These are phyloP conservation scores for Zygosaccharomyces sapae DNA, from an alignment of 1,139 yeast species.

Conservation along the genomic window DNA sequence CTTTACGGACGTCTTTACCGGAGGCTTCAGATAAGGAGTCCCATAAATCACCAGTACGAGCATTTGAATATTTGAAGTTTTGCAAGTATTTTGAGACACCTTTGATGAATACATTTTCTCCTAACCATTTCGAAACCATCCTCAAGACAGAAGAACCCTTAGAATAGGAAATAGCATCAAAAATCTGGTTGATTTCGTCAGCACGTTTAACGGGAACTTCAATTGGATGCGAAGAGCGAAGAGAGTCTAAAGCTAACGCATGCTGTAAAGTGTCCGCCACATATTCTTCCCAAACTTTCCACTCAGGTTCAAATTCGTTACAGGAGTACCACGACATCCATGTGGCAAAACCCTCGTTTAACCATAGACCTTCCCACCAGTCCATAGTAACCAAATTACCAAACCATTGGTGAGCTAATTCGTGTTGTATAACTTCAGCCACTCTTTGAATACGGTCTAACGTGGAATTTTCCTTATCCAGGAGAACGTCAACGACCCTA, in stretches of 20 bases:
- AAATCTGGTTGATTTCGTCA: slow-evolving; percentile 80
- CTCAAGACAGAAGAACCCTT: slow-evolving; percentile 78
- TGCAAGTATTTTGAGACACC: slow-evolving; percentile 75
- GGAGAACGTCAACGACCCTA: slow-evolving; percentile 71
- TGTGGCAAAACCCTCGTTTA: slow-evolving; percentile 89
- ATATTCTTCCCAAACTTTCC: slow-evolving; percentile 79
- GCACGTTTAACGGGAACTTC: slow-evolving; percentile 81
- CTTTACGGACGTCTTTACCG: slow-evolving; percentile 64
- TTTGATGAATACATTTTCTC: slow-evolving; percentile 67
- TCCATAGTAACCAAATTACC: slow-evolving; percentile 91
- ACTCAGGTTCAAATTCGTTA: slow-evolving; percentile 73
- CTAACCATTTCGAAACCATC: slow-evolving; percentile 74
- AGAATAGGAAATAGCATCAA: slow-evolving; percentile 78
- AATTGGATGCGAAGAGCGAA: slow-evolving; percentile 80
- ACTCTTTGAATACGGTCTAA: slow-evolving; percentile 70
- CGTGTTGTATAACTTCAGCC: slow-evolving; percentile 85
- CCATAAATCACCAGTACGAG: slow-evolving; percentile 80
- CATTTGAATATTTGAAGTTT: slow-evolving; percentile 68
- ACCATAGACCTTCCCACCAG: slow-evolving; percentile 94
- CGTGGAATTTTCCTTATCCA: slow-evolving; percentile 62
- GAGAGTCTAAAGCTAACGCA: slow-evolving; percentile 67
- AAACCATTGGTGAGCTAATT: slow-evolving; percentile 91
- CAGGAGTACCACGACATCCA: slow-evolving; percentile 85
- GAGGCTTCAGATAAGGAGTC: slow-evolving; percentile 65
- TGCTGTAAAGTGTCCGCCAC: slow-evolving; percentile 65